Evolutionary conservation across 164 flowering plant genomes (phyloP).

Genomic region (Magnolia sinica): DNA sequence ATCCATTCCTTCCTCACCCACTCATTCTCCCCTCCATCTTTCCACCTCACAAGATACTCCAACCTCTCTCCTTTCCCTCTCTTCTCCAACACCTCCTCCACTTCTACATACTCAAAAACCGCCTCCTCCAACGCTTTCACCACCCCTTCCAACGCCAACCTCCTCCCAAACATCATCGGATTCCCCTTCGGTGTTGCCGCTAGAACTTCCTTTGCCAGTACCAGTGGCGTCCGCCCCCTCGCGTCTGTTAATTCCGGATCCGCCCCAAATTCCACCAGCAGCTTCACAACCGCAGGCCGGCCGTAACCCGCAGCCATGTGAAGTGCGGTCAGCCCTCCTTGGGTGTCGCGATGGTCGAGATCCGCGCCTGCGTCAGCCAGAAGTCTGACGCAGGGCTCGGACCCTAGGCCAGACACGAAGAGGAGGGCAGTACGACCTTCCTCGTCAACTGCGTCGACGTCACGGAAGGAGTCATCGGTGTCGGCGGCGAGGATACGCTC

Average conservation of each 20-base stretch:
- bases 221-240: constrained; percentile 60
- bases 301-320: constrained; percentile 99
- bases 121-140: constrained; percentile 53
- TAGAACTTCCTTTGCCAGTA: constrained; percentile 59
- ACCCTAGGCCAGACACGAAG: constrained; percentile 85
- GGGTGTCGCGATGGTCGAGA: constrained; percentile 47
- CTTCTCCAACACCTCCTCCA: constrained; percentile 79
- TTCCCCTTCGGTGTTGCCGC: constrained; percentile 65
- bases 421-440: constrained; percentile 83
- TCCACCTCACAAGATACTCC: constrained; percentile 89
- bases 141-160: constrained; percentile 68
- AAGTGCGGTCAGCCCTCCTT: constrained; percentile 72
- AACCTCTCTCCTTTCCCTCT: constrained; percentile 64
- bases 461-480: constrained; percentile 39
- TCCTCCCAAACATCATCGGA: constrained; percentile 69
- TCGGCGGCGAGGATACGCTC: constrained; percentile 27
- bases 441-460: constrained; percentile 73
- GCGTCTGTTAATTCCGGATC: constrained; percentile 71
- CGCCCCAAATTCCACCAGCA: constrained; percentile 62
- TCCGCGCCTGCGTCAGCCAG: constrained; percentile 75
- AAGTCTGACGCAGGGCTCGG: constrained; percentile 56
- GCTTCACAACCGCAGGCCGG: constrained; percentile 45
- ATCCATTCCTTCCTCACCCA: constrained; percentile 64
- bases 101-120: constrained; percentile 83
- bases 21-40: constrained; percentile 73